These are phyloP conservation scores for Lobosporangium transversale DNA, from an alignment of 192 early-diverging fungal species.

Conservation along the genomic window DNA sequence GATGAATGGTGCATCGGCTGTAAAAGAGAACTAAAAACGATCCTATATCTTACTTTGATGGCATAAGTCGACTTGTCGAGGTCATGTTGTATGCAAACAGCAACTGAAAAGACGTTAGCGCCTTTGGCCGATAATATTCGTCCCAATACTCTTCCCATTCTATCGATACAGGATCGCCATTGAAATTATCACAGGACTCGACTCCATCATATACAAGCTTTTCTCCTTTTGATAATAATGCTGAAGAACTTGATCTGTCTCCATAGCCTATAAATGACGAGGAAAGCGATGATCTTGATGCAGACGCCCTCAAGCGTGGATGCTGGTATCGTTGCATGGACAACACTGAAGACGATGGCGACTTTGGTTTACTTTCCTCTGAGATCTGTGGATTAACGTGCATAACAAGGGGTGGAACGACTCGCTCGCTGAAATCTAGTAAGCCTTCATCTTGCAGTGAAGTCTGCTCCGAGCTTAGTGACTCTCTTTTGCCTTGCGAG, in stretches of 20 bases:
- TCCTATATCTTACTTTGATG: conserved; percentile 48
- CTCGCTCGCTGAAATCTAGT: conserved; percentile 29
- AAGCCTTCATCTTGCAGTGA: conserved; percentile 6
- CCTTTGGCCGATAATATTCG: conserved; percentile 87
- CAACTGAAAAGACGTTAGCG: conserved; percentile 78
- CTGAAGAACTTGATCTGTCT: neutral
- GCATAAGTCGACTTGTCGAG: conserved; percentile 72
- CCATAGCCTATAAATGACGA: neutral
- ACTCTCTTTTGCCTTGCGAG: too few relatives aligned
- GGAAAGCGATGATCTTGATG: conserved; percentile 18
- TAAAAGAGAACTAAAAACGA: too few relatives aligned
- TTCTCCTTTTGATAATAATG: conserved; percentile 10
- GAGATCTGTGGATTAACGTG: neutral
- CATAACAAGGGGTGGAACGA: conserved; percentile 15
- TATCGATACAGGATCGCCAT: neutral
- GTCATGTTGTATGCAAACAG: conserved; percentile 91
- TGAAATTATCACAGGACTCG: conserved; percentile 13
- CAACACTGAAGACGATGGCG: conserved; percentile 27
- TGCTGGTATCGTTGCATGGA: conserved; percentile 19
- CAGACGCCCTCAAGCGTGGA: conserved; percentile 3
- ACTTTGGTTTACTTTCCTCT: conserved; percentile 1
- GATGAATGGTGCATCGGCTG: too few relatives aligned
- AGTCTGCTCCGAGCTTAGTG: too few relatives aligned
- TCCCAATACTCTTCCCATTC: conserved; percentile 73
- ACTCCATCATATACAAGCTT: conserved; percentile 16